Percentiles rank a stretch among this genome's conserved stretches.
These are phyloP conservation scores for Fusarium musae DNA, from an alignment of 2,329 filamentous ascomycete genomes.

Conservation along the genomic window DNA sequence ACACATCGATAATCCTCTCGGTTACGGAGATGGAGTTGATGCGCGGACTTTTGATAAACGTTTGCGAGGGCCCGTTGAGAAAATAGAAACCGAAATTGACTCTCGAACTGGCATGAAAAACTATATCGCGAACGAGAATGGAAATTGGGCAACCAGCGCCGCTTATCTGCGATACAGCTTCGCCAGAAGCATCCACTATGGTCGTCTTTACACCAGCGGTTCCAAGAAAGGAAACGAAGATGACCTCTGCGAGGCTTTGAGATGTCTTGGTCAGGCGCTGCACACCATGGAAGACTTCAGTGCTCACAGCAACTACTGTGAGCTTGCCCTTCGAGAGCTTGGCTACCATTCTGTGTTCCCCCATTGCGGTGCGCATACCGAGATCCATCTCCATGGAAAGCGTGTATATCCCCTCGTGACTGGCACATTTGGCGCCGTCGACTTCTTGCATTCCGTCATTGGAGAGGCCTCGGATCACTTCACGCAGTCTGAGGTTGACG, in stretches of 20 bases:
- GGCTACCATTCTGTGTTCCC: conserved; percentile 84
- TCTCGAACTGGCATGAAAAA: conserved; percentile 95
- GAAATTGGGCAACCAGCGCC: conserved; percentile 88
- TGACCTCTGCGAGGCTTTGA: conserved; percentile 82
- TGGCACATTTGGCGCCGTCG: conserved; percentile 79
- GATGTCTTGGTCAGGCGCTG: conserved; percentile 79
- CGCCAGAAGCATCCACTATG: conserved; percentile 79
- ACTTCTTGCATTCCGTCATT: conserved; percentile 83
- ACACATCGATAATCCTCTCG: conserved; percentile 81
- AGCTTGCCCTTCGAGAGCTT: conserved; percentile 80
- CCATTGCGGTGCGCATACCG: conserved; percentile 74
- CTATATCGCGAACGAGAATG: conserved; percentile 92
- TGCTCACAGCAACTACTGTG: conserved; percentile 86
- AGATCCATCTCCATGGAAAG: conserved; percentile 72
- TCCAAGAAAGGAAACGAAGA: conserved; percentile 73
- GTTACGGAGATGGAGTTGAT: conserved; percentile 87
- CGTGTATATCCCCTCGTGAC: conserved; percentile 80
- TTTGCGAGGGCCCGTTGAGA: conserved; percentile 81
- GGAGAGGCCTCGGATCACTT: conserved; percentile 86
- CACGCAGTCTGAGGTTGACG: conserved; percentile 84
- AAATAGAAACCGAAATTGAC: conserved; percentile 78
- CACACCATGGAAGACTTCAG: conserved; percentile 84
- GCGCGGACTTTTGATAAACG: conserved; percentile 84
- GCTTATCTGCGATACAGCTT: conserved; percentile 85
- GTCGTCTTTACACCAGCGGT: conserved; percentile 77